phyloP scores from a whole-genome alignment of 805 yeast species.

The Pichia paraexigua region DNA sequence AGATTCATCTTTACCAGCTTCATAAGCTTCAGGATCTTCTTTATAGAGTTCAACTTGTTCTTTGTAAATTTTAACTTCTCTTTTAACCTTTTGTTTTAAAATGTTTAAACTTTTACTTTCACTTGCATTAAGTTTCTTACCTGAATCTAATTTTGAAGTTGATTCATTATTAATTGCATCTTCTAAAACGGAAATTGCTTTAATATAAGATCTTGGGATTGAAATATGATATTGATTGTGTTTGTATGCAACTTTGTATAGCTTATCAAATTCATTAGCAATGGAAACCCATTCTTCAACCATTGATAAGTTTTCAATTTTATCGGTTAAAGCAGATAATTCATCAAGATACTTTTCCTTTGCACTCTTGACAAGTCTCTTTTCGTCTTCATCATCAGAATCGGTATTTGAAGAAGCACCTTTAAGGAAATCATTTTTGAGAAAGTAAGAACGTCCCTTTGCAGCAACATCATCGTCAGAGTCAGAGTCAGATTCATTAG shows the following conservation, averaged over 20 bases:
- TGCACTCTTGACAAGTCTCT: conserved; percentile 85
- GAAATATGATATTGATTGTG: conserved; percentile 69
- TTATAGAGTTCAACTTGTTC: conserved; percentile 50
- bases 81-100: conserved; percentile 80
- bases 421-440: conserved; percentile 42
- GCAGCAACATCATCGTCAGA: conserved; percentile 39
- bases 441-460: conserved; percentile 47
- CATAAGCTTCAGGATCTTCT: conserved; percentile 68
- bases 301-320: conserved; percentile 60
- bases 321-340: conserved; percentile 56
- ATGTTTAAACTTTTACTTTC: conserved; percentile 84
- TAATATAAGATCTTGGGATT: conserved; percentile 65
- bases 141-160: conserved; percentile 42
- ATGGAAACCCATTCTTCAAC: conserved; percentile 75
- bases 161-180: conserved; percentile 47
- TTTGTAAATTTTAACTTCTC: conserved; percentile 64
- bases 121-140: conserved; percentile 69
- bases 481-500: conserved; percentile 33
- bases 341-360: conserved; percentile 90
- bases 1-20: conserved; percentile 31
- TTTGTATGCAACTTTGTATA: conserved; percentile 57
- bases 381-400: conserved; percentile 48
- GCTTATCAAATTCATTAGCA: conserved; percentile 68
- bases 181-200: conserved; percentile 64
- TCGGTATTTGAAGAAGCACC: conserved; percentile 34